Percentiles rank a stretch among this genome's conserved stretches.
These are phyloP conservation scores for Stereocaulon alpinum DNA, from an alignment of 495 filamentous ascomycete genomes.

Conservation along the genomic window DNA sequence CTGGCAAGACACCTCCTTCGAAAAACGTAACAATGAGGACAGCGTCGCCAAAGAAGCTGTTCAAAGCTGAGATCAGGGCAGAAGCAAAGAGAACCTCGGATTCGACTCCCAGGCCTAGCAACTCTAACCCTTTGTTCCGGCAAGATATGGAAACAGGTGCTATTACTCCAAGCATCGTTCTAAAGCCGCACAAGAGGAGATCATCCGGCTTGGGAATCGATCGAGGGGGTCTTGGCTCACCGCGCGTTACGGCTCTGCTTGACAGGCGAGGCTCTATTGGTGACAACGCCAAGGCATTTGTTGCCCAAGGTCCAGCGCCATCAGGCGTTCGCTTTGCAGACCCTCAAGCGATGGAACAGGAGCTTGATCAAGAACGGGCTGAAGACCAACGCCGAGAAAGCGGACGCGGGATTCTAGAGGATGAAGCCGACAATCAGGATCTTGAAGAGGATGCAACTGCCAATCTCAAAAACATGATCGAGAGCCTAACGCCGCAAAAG, in stretches of 20 bases:
- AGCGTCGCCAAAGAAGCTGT: conserved; percentile 46
- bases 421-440: conserved; percentile 34
- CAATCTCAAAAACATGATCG: conserved; percentile 65
- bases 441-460: conserved; percentile 50
- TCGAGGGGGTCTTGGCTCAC: conserved; percentile 66
- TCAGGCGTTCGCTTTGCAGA: conserved; percentile 55
- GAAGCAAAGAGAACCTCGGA: conserved; percentile 17
- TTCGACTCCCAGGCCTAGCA: conserved; percentile 30
- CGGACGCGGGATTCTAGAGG: conserved; percentile 42
- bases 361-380: conserved; percentile 58
- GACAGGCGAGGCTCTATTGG: conserved; percentile 63
- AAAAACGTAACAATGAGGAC: conserved; percentile 36
- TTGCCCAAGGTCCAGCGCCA: conserved; percentile 36
- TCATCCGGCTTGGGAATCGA: conserved; percentile 69
- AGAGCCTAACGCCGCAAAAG: conserved; percentile 68
- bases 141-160: conserved; percentile 44
- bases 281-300: conserved; percentile 52
- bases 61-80: conserved; percentile 36
- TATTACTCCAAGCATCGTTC: conserved; percentile 51
- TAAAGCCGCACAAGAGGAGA: conserved; percentile 51
- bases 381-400: conserved; percentile 54
- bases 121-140: conserved; percentile 27
- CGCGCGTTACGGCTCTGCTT: conserved; percentile 60
- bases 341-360: conserved; percentile 53
- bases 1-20: conserved; percentile 43